phyloP scores from a whole-genome alignment of 352 stramenopile genomes.

The Pythium periplocum region DNA sequence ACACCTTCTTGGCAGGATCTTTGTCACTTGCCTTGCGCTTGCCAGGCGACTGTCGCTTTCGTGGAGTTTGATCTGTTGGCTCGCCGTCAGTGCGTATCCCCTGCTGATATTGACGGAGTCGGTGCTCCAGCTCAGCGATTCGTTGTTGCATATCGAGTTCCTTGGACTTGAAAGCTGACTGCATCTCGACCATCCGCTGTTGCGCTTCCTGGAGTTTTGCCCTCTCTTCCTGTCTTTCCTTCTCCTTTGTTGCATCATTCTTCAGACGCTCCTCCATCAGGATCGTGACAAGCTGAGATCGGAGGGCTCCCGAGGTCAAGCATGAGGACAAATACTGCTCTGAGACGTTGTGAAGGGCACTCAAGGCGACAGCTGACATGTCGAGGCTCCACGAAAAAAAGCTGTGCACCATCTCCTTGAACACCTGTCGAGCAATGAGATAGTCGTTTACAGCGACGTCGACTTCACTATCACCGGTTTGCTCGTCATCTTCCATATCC shows the following conservation, averaged over 20 bases:
- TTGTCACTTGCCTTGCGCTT: slow-evolving; percentile 48
- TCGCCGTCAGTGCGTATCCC: neutral
- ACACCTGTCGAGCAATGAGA: slow-evolving; percentile 57
- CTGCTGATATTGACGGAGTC: slow-evolving; percentile 27
- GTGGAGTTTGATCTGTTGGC: neutral
- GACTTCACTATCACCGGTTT: slow-evolving; percentile 9
- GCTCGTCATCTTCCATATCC: slow-evolving; percentile 23
- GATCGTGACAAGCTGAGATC: slow-evolving; percentile 44
- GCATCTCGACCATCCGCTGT: slow-evolving; percentile 48
- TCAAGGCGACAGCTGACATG: slow-evolving; percentile 67
- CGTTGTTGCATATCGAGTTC: slow-evolving; percentile 64
- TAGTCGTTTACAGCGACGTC: slow-evolving; percentile 40
- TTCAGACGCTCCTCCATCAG: slow-evolving; percentile 40
- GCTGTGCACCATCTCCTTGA: slow-evolving; percentile 44
- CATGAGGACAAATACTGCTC: slow-evolving; percentile 66
- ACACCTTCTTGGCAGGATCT: slow-evolving; percentile 10
- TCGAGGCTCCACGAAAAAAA: slow-evolving; percentile 29
- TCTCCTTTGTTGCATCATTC: slow-evolving; percentile 26
- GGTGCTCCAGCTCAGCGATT: slow-evolving; percentile 47
- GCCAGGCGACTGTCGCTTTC: slow-evolving; percentile 22
- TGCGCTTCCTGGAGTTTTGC: slow-evolving; percentile 60
- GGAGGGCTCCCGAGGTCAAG: slow-evolving; percentile 52
- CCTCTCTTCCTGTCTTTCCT: slow-evolving; percentile 37
- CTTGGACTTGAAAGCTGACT: slow-evolving; percentile 52
- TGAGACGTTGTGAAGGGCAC: slow-evolving; percentile 65